Base-by-base conservation (phyloP, 495 filamentous ascomycete species). In the Talaromyces proteolyticus region DNA sequence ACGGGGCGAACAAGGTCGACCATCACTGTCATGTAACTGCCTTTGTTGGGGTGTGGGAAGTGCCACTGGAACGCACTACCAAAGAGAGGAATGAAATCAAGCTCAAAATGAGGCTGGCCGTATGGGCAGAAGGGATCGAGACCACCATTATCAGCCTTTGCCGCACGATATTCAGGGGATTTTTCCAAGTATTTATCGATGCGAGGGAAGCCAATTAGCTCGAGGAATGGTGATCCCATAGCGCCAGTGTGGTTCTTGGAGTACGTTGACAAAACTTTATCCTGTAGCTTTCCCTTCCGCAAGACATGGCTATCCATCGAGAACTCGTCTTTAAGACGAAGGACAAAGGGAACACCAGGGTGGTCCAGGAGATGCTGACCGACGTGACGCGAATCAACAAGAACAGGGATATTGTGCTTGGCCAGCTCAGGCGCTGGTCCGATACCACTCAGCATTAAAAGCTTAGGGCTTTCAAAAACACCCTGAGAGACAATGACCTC, bases 101-200 rank as follows among this genome's bases (percentile, higher is more conserved):
- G 70, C 66, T 85, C 80, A 54, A 84, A 83, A 57, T 84, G 79
- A 29, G 80, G 80, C 57, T 84, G 78, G 22, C 73, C 74, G 24
- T 56, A 72, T 5, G 81, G 81, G 3, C 76, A 73, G 54, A 83
- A 81, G 7, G 79, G 79, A 52, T 83, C 80, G 4, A 69, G 50
- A 1, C 72, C 73, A 4, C 73, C 74, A 62, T 80, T 79, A 4
- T 53, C 59, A 18, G 64, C 66, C 54, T 78, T 79, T 19, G 68
- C 65, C 14, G 68, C 63, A 16, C 62, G 63, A 52, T 81, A 84
- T 49, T 71, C 69, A 4, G 68, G 64, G 43, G 67, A 69, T 16
- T 68, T 70, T 46, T 68, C 61, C 10, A 81, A 61, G 16, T 67
- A 64, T 4, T 51, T 40, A 52, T 83, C 78, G 50, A 80, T 76